Conservation (phyloP, 139 green algal genomes). For the Volvox africanus region DNA sequence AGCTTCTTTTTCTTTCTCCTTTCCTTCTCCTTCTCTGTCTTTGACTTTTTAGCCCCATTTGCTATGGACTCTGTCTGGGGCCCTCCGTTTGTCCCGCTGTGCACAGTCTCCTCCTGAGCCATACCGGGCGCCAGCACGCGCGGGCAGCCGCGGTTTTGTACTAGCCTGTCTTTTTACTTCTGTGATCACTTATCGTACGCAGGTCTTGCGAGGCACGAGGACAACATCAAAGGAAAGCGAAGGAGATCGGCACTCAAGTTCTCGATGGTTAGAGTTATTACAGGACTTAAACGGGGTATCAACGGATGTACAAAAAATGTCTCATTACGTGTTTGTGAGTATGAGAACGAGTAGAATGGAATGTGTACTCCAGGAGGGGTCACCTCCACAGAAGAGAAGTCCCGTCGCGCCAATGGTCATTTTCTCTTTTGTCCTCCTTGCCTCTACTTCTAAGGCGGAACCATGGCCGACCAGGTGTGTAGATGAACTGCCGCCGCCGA, state of each 20-base stretch:
- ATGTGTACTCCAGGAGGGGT: background rate
- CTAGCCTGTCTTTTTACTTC: background rate
- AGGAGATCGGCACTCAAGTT: too few relatives aligned
- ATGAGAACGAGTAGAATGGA: background rate
- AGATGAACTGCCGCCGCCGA: background rate
- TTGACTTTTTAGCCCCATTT: conserved; percentile 48
- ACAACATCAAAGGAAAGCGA: too few relatives aligned
- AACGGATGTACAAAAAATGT: too few relatives aligned
- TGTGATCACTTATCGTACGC: too few relatives aligned
- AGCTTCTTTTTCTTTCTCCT: conserved; percentile 61
- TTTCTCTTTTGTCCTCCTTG: conserved; percentile 21
- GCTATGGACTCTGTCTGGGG: background rate
- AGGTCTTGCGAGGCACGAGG: too few relatives aligned
- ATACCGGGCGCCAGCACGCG: conserved; percentile 16
- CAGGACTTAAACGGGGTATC: too few relatives aligned
- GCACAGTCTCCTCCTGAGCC: conserved; percentile 9
- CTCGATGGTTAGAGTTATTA: too few relatives aligned
- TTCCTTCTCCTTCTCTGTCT: conserved; percentile 70
- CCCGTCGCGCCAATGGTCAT: background rate
- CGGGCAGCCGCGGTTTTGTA: background rate
- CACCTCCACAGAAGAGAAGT: background rate
- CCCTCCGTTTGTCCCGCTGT: background rate
- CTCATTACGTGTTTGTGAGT: too few relatives aligned
- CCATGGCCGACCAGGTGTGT: conserved; percentile 47
- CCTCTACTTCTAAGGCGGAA: background rate